Evolutionary conservation across 1,284 basidiomycete genomes (phyloP).

Genomic region (Peniophora sp.): DNA sequence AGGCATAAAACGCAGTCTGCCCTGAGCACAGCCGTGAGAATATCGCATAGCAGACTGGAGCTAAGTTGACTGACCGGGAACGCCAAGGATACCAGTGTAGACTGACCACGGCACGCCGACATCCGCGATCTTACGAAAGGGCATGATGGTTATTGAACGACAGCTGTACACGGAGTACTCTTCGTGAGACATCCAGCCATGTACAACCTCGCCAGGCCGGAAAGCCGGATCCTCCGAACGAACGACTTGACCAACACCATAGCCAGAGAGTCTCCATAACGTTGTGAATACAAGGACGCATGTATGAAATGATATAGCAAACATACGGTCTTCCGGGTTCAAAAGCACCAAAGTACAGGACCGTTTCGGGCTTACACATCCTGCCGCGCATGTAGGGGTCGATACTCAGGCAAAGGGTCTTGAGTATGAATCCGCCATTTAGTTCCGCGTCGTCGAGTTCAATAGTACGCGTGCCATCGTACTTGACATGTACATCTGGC

Average conservation of each 20-base stretch:
- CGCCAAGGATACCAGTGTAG: constrained; percentile 41
- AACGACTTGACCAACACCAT: constrained; percentile 19
- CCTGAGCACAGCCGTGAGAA: constrained; percentile 13
- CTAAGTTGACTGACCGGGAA: constrained; percentile 22
- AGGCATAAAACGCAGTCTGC: constrained; percentile 30
- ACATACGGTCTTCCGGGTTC: no score
- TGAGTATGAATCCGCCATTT: constrained; percentile 29
- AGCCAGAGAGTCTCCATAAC: constrained; percentile 11
- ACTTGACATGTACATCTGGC: constrained; percentile 19
- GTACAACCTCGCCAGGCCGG: constrained; percentile 22
- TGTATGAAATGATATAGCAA: no score
- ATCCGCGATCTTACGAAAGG: constrained; percentile 22
- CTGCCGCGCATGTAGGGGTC: constrained; percentile 29
- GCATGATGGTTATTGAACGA: constrained; percentile 3
- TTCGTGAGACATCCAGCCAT: constrained; percentile 13
- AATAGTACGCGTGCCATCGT: constrained; percentile 22
- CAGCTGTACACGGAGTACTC: constrained; percentile 18
- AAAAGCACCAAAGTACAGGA: constrained; percentile 1
- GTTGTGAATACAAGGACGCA: no score
- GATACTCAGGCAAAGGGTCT: constrained; percentile 23
- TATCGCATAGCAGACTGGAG: not conserved
- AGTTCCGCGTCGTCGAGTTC: constrained; percentile 28
- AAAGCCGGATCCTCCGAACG: constrained; percentile 20
- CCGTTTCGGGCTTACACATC: constrained; percentile 15
- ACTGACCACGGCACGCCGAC: constrained; percentile 35